Evolutionary conservation across 2,329 filamentous ascomycete genomes (phyloP), one percentile per base, ranked within the genome.

Genomic region (Verticillium nonalfalfae): DNA sequence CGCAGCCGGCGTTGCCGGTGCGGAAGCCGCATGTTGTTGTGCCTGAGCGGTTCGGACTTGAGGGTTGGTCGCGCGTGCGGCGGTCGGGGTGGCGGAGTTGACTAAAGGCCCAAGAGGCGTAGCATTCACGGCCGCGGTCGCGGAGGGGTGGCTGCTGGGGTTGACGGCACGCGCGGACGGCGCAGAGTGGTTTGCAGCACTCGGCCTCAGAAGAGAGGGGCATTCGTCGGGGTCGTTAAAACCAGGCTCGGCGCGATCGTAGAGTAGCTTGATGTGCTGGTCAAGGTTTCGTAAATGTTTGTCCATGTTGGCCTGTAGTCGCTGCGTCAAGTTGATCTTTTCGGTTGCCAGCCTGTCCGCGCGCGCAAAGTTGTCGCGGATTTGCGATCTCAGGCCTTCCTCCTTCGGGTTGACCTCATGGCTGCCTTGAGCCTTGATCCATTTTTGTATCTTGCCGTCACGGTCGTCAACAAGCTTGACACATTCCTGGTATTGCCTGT

Each of bases 371-470:
- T 86, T 87, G 63, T 90, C 86, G 60, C 81, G 76, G 66, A 94
- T 89, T 59, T 84, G 82, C 57, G 85, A 83, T 59, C 85, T 83
- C 69, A 90, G 83, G 14, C 80, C 74, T 13, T 90, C 86, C 75
- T 96, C 91, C 69, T 91, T 90, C 0, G 90, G 89, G 68, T 94
- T 91, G 36, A 82, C 79, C 59, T 87, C 81, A 68, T 91, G 85
- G 69, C 89, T 90, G 65, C 90, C 89, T 67, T 94, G 89, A 18
- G 84, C 77, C 69, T 90, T 90, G 73, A 94, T 91, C 80, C 87
- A 93, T 75, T 90, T 91, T 71, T 96, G 91, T 50, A 95, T 86
- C 70, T 87, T 87, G 59, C 76, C 82, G 70, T 96, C 91, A 66
- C 88, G 87, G 62, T 89, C 86, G 50, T 86, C 84, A 70, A 93